Evolutionary conservation across 805 yeast species (phyloP).

Genomic region (Lipomyces sp.): DNA sequence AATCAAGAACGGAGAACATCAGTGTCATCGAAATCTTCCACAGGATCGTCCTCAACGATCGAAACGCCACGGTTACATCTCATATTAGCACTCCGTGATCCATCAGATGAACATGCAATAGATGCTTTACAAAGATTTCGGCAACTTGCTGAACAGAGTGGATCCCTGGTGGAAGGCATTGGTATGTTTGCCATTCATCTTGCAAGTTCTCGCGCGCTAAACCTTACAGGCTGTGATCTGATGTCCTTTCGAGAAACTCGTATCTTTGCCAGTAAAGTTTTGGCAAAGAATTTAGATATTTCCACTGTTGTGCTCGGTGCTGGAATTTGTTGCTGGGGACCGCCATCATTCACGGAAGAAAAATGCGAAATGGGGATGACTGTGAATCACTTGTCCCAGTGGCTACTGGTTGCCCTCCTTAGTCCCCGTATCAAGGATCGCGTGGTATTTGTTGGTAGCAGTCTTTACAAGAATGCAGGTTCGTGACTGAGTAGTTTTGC

Average conservation of each 20-base stretch:
- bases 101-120: conserved; percentile 23
- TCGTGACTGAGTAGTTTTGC: background rate
- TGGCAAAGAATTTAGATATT: conserved; percentile 37
- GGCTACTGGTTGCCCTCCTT: conserved; percentile 31
- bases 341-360: conserved; percentile 34
- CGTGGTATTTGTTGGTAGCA: conserved; percentile 30
- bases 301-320: conserved; percentile 36
- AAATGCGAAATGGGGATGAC: conserved; percentile 28
- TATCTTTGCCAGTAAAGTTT: conserved; percentile 30
- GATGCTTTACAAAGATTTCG: conserved; percentile 20
- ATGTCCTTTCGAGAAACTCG: conserved; percentile 24
- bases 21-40: conserved; percentile 1
- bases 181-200: conserved; percentile 11
- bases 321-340: conserved; percentile 31
- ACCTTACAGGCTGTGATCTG: conserved; percentile 25
- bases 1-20: conserved; percentile 1
- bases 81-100: conserved; percentile 28
- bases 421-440: conserved; percentile 23
- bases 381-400: conserved; percentile 35
- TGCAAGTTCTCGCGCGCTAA: background rate
- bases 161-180: conserved; percentile 25
- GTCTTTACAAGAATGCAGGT: conserved; percentile 27
- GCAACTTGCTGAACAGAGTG: conserved; percentile 26
- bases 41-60: conserved; percentile 1
- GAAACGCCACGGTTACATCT: conserved; percentile 25